Percentiles rank a stretch among this genome's conserved stretches.
phyloP scores from a whole-genome alignment of 352 stramenopile species.

The Elongisporangium undulatum region DNA sequence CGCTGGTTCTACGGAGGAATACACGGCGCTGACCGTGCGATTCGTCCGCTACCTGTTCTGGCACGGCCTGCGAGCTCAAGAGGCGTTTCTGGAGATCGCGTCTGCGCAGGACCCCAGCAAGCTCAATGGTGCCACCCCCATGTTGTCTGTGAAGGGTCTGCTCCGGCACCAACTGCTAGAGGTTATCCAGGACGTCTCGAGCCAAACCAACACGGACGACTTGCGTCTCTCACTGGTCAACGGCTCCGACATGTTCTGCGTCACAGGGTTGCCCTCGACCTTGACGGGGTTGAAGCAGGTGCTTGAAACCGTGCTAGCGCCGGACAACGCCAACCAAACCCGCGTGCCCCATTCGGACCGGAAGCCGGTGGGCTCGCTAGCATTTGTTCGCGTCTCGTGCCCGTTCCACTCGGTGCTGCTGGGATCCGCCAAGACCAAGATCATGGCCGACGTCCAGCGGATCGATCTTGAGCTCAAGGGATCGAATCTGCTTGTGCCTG shows the following conservation, averaged over 20 bases:
- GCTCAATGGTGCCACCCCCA: slow-evolving; percentile 38
- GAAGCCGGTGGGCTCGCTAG: slow-evolving; percentile 57
- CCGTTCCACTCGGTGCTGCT: slow-evolving; percentile 76
- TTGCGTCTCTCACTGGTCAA: slow-evolving; percentile 82
- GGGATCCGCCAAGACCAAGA: slow-evolving; percentile 25
- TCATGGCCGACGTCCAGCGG: slow-evolving; percentile 48
- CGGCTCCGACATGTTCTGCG: slow-evolving; percentile 42
- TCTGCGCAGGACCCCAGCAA: slow-evolving; percentile 21
- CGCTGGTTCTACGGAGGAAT: slow-evolving; percentile 46
- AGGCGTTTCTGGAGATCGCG: slow-evolving; percentile 35
- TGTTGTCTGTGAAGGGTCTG: slow-evolving; percentile 68
- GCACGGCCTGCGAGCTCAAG: slow-evolving; percentile 71
- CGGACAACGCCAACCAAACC: slow-evolving; percentile 55
- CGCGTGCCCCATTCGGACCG: slow-evolving; percentile 77
- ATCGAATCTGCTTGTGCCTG: slow-evolving; percentile 50
- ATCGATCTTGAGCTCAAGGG: slow-evolving; percentile 35
- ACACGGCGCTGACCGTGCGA: slow-evolving; percentile 33
- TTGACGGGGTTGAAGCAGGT: slow-evolving; percentile 46
- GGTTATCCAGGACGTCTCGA: slow-evolving; percentile 42
- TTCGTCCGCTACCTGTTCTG: slow-evolving; percentile 80
- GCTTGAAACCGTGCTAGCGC: slow-evolving; percentile 45
- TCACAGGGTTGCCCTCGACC: slow-evolving; percentile 61
- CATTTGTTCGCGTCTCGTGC: slow-evolving; percentile 57
- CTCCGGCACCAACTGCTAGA: slow-evolving; percentile 45
- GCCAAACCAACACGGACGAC: slow-evolving; percentile 35